Evolutionary conservation across 2,329 filamentous ascomycete species (phyloP), one percentile per base, ranked within the genome.

Genomic region (Berkeleyomyces basicola): DNA sequence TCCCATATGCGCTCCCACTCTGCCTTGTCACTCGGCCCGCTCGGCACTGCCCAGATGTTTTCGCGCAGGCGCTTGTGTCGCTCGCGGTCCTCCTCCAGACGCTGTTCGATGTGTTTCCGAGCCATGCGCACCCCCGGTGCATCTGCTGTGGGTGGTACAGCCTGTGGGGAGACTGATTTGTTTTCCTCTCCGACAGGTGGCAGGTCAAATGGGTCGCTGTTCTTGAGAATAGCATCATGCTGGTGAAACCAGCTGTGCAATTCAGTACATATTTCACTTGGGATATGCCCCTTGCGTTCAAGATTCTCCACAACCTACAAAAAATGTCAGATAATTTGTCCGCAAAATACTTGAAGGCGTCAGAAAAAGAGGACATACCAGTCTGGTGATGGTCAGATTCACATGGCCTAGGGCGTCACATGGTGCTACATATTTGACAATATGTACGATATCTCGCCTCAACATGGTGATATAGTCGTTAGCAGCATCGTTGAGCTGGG

Each of bases 61-160:
- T 99, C 93, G 31, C 93, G 78, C 69, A 92, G 77, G 51, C 92
- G 78, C 78, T 99, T 99, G 73, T 99, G 95, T 51, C 93, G 79
- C 73, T 99, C 93, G 3, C 93, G 79, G 73, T 99, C 93, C 74
- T 99, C 95, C 69, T 99, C 95, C 66, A 99, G 96, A 47, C 93
- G 80, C 76, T 97, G 91, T 74, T 97, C 91, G 61, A 96, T 88
- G 74, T 96, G 88, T 63, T 87, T 82, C 74, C 92, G 93, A 70
- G 96, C 89, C 60, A 93, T 64, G 66, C 70, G 55, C 11, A 39
- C 33, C 4, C 11, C 33, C 33, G 58, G 57, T 40, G 53, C 44
- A 37, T 63, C 57, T 67, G 69, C 64, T 68, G 70, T 14, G 70
- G 68, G 65, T 70, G 73, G 0, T 73, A 72, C 9, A 3, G 31